These are phyloP conservation scores for Pyrus pyrifolia DNA, from an alignment of 306 rosid genomes.

Conservation along the genomic window DNA sequence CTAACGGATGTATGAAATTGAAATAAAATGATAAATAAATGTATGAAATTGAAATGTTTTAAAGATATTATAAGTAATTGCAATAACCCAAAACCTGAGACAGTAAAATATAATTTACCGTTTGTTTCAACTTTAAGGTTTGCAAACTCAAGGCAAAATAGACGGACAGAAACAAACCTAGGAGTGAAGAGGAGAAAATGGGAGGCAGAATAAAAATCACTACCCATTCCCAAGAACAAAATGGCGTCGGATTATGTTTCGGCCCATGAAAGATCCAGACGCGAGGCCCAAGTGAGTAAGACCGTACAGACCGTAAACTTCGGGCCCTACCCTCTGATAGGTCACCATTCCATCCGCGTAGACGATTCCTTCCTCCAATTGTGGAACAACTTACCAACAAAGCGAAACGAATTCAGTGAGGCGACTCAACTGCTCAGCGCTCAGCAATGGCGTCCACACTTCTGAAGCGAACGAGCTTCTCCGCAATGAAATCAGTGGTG, in stretches of 20 bases:
- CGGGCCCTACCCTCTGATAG: background rate
- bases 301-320: background rate
- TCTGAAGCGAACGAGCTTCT: conserved; percentile 41
- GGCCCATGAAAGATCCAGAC: background rate
- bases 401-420: background rate
- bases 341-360: background rate
- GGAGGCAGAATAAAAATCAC: too few species aligned
- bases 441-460: conserved; percentile 53
- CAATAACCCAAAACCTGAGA: too few species aligned
- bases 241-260: background rate
- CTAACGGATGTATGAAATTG: too few species aligned
- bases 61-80: too few species aligned
- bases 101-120: too few species aligned
- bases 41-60: too few species aligned
- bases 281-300: background rate
- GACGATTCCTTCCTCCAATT: background rate
- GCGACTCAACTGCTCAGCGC: background rate
- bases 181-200: too few species aligned
- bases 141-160: too few species aligned
- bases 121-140: too few species aligned
- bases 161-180: too few species aligned
- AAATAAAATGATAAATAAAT: too few species aligned
- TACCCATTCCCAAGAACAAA: too few species aligned
- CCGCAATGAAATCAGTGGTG: conserved; percentile 30
- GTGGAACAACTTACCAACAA: background rate